phyloP scores from a whole-genome alignment of 2,329 filamentous ascomycete species.

The Phaeosphaeriaceae sp. region DNA sequence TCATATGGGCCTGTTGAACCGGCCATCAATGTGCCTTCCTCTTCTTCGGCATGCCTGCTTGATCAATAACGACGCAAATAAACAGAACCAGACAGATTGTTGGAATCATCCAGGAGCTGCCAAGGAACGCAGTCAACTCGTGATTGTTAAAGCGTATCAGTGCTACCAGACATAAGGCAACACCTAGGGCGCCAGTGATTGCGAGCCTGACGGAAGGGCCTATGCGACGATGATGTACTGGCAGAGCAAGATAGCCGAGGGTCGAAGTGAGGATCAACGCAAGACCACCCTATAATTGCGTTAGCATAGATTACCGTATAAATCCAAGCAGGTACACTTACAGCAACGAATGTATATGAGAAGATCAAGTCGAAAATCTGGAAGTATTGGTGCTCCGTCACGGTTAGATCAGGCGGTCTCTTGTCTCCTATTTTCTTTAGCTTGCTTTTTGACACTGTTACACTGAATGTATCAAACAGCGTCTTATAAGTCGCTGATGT shows the following conservation, averaged over 20 bases:
- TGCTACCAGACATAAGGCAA: conserved; percentile 32
- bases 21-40: conserved; percentile 19
- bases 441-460: conserved; percentile 25
- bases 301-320: conserved; percentile 28
- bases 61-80: conserved; percentile 30
- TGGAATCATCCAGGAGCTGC: conserved; percentile 40
- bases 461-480: conserved; percentile 31
- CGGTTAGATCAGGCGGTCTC: conserved; percentile 4
- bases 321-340: conserved; percentile 15
- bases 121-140: conserved; percentile 21
- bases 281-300: conserved; percentile 27
- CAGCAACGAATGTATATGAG: conserved; percentile 16
- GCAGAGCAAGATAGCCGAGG: conserved; percentile 37
- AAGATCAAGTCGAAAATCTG: conserved; percentile 36
- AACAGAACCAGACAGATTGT: conserved; percentile 36
- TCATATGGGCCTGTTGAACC: too few relatives aligned
- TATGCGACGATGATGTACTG: conserved; percentile 23
- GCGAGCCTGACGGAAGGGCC: conserved; percentile 30
- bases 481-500: conserved; percentile 23
- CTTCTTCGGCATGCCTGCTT: conserved; percentile 12
- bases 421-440: background rate
- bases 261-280: conserved; percentile 30
- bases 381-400: conserved; percentile 16
- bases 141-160: conserved; percentile 22
- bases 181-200: conserved; percentile 25